These are phyloP conservation scores for Dothistroma pini DNA, from an alignment of 2,329 filamentous ascomycete genomes.

Conservation along the genomic window DNA sequence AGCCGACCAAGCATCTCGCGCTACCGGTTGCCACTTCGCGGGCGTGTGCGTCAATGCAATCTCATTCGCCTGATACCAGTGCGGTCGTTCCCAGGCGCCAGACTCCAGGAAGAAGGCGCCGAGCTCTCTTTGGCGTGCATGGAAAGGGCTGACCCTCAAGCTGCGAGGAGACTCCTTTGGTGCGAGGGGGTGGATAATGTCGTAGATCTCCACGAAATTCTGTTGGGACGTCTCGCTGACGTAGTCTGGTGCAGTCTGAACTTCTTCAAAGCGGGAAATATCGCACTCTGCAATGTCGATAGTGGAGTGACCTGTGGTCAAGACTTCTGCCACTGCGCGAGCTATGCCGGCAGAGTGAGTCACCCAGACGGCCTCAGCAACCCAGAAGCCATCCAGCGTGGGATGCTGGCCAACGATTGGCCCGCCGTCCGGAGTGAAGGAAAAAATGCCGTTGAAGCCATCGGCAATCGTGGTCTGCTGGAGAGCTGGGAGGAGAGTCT, in stretches of 20 bases:
- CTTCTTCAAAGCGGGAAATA: constrained; percentile 57
- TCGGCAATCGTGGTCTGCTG: constrained; percentile 51
- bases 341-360: constrained; percentile 63
- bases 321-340: constrained; percentile 55
- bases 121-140: constrained; percentile 52
- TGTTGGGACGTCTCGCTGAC: constrained; percentile 57
- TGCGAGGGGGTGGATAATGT: constrained; percentile 60
- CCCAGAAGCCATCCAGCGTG: constrained; percentile 58
- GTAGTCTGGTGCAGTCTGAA: constrained; percentile 56
- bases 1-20: constrained; percentile 58
- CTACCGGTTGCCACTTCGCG: constrained; percentile 51
- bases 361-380: constrained; percentile 65
- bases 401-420: constrained; percentile 58
- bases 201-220: constrained; percentile 63
- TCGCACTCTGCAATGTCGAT: constrained; percentile 60
- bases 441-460: constrained; percentile 65
- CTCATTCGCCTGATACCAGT: constrained; percentile 59
- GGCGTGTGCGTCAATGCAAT: constrained; percentile 52
- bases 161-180: constrained; percentile 56
- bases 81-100: constrained; percentile 60
- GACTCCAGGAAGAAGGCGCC: constrained; percentile 58
- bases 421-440: constrained; percentile 62
- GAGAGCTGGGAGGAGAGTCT: constrained; percentile 54
- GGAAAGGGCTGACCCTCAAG: constrained; percentile 58
- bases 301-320: constrained; percentile 54